Evolutionary conservation across 2,329 filamentous ascomycete species (phyloP).

Genomic region (Rutstroemia sp.): DNA sequence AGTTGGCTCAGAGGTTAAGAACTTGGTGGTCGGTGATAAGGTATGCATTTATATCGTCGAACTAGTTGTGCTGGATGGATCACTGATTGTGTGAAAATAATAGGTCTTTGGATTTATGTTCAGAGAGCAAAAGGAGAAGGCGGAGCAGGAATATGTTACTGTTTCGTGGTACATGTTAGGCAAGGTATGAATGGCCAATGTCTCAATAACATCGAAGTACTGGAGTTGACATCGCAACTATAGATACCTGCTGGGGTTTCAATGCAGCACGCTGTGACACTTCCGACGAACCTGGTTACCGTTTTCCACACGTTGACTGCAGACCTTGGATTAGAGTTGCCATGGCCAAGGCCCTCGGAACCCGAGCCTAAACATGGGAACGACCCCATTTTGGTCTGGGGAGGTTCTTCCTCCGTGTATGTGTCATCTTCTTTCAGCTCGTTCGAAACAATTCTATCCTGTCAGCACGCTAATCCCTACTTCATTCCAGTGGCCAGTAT

Average conservation of each 20-base stretch:
- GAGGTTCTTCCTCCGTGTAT: neutral
- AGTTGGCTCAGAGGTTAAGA: neutral
- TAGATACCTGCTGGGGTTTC: neutral
- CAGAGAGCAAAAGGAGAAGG: neutral
- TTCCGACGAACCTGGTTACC: neutral
- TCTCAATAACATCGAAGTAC: too few species aligned
- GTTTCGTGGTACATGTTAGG: neutral
- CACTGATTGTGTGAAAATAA: neutral
- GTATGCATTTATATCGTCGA: neutral
- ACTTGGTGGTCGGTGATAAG: neutral
- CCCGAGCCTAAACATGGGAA: neutral
- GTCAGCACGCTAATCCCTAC: neutral
- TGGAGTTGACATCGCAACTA: too few species aligned
- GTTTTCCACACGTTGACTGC: neutral
- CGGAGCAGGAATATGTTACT: neutral
- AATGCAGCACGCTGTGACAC: neutral
- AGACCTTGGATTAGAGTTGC: neutral
- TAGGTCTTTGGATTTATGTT: neutral
- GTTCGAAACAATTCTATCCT: neutral
- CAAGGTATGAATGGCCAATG: neutral
- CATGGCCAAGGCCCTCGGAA: neutral
- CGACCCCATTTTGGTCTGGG: neutral
- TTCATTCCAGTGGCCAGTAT: slow-evolving; percentile 17
- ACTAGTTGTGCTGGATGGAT: neutral
- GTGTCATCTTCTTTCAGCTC: neutral